phyloP scores from a whole-genome alignment of 495 filamentous ascomycete genomes.

The Podospora didyma region DNA sequence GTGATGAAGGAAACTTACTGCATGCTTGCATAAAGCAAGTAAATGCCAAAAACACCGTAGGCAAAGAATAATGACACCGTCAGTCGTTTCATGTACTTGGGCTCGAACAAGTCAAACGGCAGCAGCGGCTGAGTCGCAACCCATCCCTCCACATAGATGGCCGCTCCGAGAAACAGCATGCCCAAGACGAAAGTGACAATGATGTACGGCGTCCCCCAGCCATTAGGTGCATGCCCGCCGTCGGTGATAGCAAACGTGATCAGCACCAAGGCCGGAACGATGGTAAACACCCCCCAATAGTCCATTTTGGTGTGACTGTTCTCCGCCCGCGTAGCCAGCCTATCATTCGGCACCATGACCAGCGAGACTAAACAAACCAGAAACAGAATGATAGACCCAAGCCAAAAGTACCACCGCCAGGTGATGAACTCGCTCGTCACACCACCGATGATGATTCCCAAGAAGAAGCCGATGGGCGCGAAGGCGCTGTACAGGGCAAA shows the following conservation, averaged over 20 bases:
- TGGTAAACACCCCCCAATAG: constrained; percentile 58
- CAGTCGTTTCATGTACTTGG: constrained; percentile 69
- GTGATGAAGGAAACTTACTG: constrained; percentile 54
- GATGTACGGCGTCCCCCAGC: constrained; percentile 74
- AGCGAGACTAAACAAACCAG: constrained; percentile 50
- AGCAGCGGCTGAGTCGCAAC: constrained; percentile 68
- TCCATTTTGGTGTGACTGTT: constrained; percentile 44
- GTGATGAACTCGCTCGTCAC: constrained; percentile 56
- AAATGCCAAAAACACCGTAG: constrained; percentile 75
- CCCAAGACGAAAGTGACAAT: constrained; percentile 58
- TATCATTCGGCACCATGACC: constrained; percentile 64
- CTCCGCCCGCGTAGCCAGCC: constrained; percentile 35
- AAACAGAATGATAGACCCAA: constrained; percentile 55
- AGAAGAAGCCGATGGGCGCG: constrained; percentile 75
- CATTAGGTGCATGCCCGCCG: constrained; percentile 60
- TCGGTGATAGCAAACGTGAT: constrained; percentile 79
- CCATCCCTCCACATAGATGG: constrained; percentile 75
- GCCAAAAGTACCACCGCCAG: constrained; percentile 81
- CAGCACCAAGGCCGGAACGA: constrained; percentile 63
- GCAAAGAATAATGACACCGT: constrained; percentile 64
- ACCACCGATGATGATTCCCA: constrained; percentile 78
- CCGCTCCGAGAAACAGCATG: constrained; percentile 47
- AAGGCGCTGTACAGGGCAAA: constrained; percentile 78
- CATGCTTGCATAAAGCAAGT: constrained; percentile 71
- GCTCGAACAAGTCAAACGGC: constrained; percentile 67